A percentile compares a stretch with the other conserved stretches of the same genome.
These are phyloP conservation scores for Populus tomentosa DNA, from an alignment of 441 rosid species.

Conservation along the genomic window DNA sequence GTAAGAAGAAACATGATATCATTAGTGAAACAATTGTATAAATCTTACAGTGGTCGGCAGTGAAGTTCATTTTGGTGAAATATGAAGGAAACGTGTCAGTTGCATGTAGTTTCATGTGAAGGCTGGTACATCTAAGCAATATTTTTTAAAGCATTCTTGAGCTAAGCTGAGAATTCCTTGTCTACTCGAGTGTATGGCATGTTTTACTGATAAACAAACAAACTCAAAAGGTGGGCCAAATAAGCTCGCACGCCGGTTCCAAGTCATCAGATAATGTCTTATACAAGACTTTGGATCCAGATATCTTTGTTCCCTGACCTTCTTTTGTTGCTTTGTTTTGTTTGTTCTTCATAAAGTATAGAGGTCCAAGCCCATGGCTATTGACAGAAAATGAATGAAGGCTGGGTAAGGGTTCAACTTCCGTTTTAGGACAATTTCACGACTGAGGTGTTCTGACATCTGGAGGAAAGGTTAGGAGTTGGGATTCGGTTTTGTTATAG, in stretches of 20 bases:
- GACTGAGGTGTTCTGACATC: neutral
- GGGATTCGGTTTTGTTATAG: neutral
- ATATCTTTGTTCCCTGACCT: neutral
- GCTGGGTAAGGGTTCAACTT: neutral
- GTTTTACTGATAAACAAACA: neutral
- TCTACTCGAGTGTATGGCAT: too few species aligned
- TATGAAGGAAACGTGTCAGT: too few species aligned
- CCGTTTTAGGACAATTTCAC: neutral
- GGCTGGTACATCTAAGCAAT: neutral
- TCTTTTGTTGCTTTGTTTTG: neutral
- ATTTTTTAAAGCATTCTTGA: neutral
- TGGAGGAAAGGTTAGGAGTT: neutral
- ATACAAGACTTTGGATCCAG: neutral
- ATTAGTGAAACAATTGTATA: slow-evolving; percentile 18
- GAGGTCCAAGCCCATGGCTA: neutral
- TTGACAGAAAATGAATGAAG: neutral
- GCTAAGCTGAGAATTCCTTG: too few species aligned
- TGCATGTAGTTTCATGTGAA: too few species aligned
- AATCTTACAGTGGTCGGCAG: too few species aligned
- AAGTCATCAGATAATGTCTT: neutral
- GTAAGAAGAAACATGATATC: slow-evolving; percentile 23
- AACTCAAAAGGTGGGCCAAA: neutral
- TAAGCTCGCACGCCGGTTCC: neutral
- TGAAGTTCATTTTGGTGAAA: too few species aligned
- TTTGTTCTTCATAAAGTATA: neutral